These are phyloP conservation scores for Ophiostoma fasciatum DNA, from an alignment of 2,329 filamentous ascomycete genomes.

Conservation along the genomic window DNA sequence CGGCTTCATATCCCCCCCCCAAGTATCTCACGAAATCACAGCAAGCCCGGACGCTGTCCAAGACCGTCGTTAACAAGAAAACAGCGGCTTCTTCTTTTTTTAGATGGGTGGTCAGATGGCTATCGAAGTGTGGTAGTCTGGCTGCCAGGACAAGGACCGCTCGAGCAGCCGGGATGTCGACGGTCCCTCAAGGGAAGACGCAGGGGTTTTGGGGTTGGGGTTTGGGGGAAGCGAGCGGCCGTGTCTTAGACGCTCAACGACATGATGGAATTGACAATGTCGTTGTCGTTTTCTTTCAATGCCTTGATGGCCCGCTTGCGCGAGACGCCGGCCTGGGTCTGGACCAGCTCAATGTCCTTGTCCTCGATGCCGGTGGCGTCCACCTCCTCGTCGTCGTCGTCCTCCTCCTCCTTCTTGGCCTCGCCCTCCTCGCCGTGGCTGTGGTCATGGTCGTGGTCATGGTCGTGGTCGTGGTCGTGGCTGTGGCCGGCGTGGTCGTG, in stretches of 20 bases:
- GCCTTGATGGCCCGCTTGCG: slow-evolving; percentile 98
- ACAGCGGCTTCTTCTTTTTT: too few species aligned
- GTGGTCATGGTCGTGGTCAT: slow-evolving; percentile 28
- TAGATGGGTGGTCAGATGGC: too few species aligned
- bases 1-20: too few species aligned
- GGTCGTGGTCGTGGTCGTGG: slow-evolving; percentile 46
- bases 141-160: too few species aligned
- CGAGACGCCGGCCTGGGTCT: slow-evolving; percentile 93
- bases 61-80: too few species aligned
- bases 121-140: too few species aligned
- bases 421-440: slow-evolving; percentile 47
- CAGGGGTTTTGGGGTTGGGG: too few species aligned
- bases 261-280: slow-evolving; percentile 99
- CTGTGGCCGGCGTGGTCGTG: slow-evolving; percentile 56
- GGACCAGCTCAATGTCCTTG: slow-evolving; percentile 99
- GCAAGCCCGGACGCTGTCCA: too few species aligned
- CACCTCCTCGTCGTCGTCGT: slow-evolving; percentile 89
- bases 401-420: slow-evolving; percentile 61
- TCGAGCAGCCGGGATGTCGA: too few species aligned
- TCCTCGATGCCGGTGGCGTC: slow-evolving; percentile 89
- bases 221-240: too few species aligned
- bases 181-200: too few species aligned
- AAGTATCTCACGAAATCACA: too few species aligned
- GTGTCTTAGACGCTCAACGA: slow-evolving; percentile 75
- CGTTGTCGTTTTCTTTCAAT: slow-evolving; percentile 97